These are phyloP conservation scores for Fonsecaea pedrosoi DNA, from an alignment of 2,329 filamentous ascomycete genomes.

Conservation along the genomic window DNA sequence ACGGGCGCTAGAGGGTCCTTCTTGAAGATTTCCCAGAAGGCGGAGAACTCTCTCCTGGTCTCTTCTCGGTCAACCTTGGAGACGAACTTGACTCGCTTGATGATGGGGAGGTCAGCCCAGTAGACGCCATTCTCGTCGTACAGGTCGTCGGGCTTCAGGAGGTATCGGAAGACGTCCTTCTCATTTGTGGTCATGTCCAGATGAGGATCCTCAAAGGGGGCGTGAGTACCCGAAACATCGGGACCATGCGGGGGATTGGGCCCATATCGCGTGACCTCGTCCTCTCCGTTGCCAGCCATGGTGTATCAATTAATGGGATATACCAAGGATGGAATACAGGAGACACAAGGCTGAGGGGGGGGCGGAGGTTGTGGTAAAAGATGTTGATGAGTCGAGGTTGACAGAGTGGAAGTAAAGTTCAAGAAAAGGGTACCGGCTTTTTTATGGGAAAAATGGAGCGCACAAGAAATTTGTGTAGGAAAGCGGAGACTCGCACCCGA, in stretches of 20 bases:
- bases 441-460: slow-evolving; percentile 14
- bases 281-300: slow-evolving; percentile 27
- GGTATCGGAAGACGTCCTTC: slow-evolving; percentile 71
- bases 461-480: slow-evolving; percentile 12
- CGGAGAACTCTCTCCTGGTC: slow-evolving; percentile 68
- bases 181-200: slow-evolving; percentile 64
- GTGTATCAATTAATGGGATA: slow-evolving; percentile 12
- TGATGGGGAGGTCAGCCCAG: slow-evolving; percentile 84
- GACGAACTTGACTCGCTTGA: slow-evolving; percentile 76
- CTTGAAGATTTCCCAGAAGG: slow-evolving; percentile 81
- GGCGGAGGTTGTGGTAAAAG: neutral
- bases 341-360: neutral
- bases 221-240: slow-evolving; percentile 54
- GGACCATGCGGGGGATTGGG: slow-evolving; percentile 54
- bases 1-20: slow-evolving; percentile 82
- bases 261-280: slow-evolving; percentile 32
- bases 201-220: slow-evolving; percentile 48
- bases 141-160: slow-evolving; percentile 87
- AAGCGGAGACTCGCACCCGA: slow-evolving; percentile 12
- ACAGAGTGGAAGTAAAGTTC: neutral
- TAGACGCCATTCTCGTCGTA: slow-evolving; percentile 84
- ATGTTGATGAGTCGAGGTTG: neutral
- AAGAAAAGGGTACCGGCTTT: neutral
- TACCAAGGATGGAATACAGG: slow-evolving; percentile 5
- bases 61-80: slow-evolving; percentile 74